Evolutionary conservation across 2,329 filamentous ascomycete species (phyloP).

Genomic region (Aspergillus thermomutatus): DNA sequence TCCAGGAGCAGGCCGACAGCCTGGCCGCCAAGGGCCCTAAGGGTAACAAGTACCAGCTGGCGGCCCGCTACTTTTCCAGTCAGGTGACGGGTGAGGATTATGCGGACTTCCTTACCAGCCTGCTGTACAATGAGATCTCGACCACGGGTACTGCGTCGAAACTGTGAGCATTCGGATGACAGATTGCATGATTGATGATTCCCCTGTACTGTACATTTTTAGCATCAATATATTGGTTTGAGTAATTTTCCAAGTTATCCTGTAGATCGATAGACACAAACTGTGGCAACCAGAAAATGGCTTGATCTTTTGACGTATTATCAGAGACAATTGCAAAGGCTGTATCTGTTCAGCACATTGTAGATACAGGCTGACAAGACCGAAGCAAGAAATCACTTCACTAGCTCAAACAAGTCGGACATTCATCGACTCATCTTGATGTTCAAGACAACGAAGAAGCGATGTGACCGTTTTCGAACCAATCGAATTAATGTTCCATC

Average conservation of each 20-base stretch:
- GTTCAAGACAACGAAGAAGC: neutral
- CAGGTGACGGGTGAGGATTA: conserved; percentile 98
- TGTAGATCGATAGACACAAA: neutral
- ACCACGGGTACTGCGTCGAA: conserved; percentile 67
- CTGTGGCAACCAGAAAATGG: too few species aligned
- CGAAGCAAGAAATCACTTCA: too few species aligned
- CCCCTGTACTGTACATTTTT: neutral
- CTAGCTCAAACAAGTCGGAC: neutral
- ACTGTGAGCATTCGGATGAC: conserved; percentile 43
- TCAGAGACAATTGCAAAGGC: neutral
- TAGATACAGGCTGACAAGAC: too few species aligned
- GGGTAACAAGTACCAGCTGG: conserved; percentile 88
- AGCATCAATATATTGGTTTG: neutral
- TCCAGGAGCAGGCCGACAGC: conserved; percentile 79
- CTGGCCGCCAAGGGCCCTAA: conserved; percentile 71
- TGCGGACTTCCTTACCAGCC: conserved; percentile 85
- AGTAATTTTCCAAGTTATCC: neutral
- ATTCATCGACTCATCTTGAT: neutral
- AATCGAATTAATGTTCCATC: too few species aligned
- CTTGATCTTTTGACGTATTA: neutral
- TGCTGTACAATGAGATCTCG: conserved; percentile 64
- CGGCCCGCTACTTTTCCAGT: conserved; percentile 84
- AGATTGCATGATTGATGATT: neutral
- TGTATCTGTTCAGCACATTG: neutral
- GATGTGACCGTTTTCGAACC: neutral